Evolutionary conservation across 805 yeast species (phyloP).

Genomic region (Cyberlindnera subsufficiens): DNA sequence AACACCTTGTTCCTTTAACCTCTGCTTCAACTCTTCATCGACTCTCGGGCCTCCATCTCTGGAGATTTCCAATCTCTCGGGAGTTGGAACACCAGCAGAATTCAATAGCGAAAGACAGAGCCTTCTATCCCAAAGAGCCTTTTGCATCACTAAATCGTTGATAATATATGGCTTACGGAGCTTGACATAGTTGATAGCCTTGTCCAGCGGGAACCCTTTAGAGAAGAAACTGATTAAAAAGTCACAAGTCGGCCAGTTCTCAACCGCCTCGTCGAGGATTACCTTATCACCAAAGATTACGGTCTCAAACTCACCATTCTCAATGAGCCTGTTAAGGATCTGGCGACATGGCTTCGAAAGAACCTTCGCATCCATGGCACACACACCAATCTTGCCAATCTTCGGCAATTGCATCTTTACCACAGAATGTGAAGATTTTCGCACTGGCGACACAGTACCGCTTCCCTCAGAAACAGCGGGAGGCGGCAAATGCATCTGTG

Average conservation of each 20-base stretch:
- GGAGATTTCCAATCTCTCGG: slow-evolving; percentile 79
- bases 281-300: slow-evolving; percentile 97
- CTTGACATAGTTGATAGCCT: slow-evolving; percentile 87
- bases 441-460: slow-evolving; percentile 11
- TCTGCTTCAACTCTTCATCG: slow-evolving; percentile 57
- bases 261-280: slow-evolving; percentile 85
- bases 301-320: slow-evolving; percentile 93
- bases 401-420: slow-evolving; percentile 47
- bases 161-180: slow-evolving; percentile 85
- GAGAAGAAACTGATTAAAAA: slow-evolving; percentile 89
- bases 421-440: slow-evolving; percentile 11
- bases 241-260: slow-evolving; percentile 99
- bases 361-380: slow-evolving; percentile 98
- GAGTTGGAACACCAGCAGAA: slow-evolving; percentile 83
- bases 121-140: slow-evolving; percentile 96
- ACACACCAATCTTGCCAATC: slow-evolving; percentile 93
- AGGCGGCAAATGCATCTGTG: slow-evolving; percentile 20
- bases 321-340: slow-evolving; percentile 80
- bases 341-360: slow-evolving; percentile 93
- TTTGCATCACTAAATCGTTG: slow-evolving; percentile 87
- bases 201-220: slow-evolving; percentile 93
- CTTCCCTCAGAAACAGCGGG: slow-evolving; percentile 14
- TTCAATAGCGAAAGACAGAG: slow-evolving; percentile 75
- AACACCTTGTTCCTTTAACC: slow-evolving; percentile 59
- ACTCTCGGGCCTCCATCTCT: slow-evolving; percentile 96